A percentile compares a stretch with the other conserved stretches of the same genome.
Conservation (phyloP, 306 rosid genomes). For the Vigna hirtella region DNA sequence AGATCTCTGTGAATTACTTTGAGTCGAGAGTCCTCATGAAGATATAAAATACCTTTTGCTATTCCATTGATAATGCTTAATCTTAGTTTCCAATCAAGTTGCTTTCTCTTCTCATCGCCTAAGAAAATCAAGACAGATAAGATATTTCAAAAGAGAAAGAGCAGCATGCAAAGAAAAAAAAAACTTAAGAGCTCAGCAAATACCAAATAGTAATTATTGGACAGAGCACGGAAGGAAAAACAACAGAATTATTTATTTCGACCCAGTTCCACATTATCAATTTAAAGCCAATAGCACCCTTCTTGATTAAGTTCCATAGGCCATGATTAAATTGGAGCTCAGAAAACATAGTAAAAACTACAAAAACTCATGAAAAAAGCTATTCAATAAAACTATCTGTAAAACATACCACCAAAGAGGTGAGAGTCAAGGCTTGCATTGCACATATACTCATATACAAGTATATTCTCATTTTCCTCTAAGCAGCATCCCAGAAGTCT, state of each 20-base stretch:
- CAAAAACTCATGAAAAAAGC: not conserved
- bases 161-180: not conserved
- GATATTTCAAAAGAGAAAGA: not conserved
- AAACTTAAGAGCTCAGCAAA: not conserved
- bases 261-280: not conserved
- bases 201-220: not conserved
- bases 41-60: conserved; percentile 59
- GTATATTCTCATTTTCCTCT: conserved; percentile 62
- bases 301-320: not conserved
- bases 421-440: conserved; percentile 58
- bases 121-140: not conserved
- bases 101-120: conserved; percentile 46
- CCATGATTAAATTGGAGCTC: not conserved
- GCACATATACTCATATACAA: conserved; percentile 64
- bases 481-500: conserved; percentile 64
- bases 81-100: conserved; percentile 50
- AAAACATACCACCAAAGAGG: conserved; percentile 58
- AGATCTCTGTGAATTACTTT: conserved; percentile 61
- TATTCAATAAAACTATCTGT: not conserved
- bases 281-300: not conserved
- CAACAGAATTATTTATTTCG: not conserved
- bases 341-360: not conserved
- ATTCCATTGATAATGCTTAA: conserved; percentile 52
- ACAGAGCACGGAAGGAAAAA: not conserved
- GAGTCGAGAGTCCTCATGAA: conserved; percentile 61